These are phyloP conservation scores for Malus asiatica DNA, from an alignment of 306 rosid species.

Conservation along the genomic window DNA sequence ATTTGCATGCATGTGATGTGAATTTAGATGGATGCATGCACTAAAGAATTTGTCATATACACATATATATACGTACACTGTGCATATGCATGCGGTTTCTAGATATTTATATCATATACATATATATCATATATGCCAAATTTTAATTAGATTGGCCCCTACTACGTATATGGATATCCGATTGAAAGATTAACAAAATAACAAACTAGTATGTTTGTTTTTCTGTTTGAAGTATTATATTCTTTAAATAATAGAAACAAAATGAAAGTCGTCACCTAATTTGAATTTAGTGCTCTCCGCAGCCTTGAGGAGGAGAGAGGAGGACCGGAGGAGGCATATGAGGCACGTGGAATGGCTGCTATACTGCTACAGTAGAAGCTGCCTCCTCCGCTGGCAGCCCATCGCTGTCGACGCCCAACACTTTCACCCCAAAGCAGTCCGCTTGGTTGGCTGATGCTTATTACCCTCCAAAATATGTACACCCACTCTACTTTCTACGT, in stretches of 20 bases:
- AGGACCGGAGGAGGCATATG: background rate
- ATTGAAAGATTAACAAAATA: no score
- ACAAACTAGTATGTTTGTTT: background rate
- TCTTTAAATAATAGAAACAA: background rate
- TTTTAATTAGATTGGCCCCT: background rate
- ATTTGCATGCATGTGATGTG: background rate
- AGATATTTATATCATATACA: background rate
- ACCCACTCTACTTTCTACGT: constrained; percentile 17
- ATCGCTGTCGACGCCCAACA: constrained; percentile 38
- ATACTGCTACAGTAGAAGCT: background rate
- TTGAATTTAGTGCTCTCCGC: background rate
- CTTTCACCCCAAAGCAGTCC: constrained; percentile 12
- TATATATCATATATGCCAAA: background rate
- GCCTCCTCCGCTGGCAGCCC: constrained; percentile 21
- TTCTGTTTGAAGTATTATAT: background rate
- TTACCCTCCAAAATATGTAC: background rate
- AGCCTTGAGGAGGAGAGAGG: no score
- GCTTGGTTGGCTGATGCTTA: constrained; percentile 22
- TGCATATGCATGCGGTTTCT: background rate
- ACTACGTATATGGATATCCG: no score
- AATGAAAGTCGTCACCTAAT: background rate
- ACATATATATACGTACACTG: no score
- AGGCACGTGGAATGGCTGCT: constrained; percentile 8
- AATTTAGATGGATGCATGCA: background rate
- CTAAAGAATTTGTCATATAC: background rate